Base-by-base conservation (phyloP, 2,329 filamentous ascomycete genomes). In the Trichoderma oligosporum region DNA sequence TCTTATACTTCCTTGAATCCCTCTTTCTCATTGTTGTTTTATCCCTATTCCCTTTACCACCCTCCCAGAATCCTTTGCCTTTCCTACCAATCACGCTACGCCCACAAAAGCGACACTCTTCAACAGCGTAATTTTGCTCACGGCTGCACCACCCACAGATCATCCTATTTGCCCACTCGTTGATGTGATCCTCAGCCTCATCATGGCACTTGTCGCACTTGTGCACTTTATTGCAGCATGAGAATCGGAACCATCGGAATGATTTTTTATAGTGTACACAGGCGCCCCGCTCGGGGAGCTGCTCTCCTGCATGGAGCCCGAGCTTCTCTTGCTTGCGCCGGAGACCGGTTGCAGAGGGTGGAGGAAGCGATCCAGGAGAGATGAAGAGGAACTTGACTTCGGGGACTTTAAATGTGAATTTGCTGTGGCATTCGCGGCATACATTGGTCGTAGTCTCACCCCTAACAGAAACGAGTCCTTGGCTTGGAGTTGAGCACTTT, bases 111-210 rank as follows among this genome's bases (percentile, higher is more conserved):
- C 76, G 79, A 70, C 90, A 95, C 60, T 86, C 85, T 67, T 92
- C 88, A 1, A 87, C 84, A 20, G 84, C 77, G 71, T 90, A 95
- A 62, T 85, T 85, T 73, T 93, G 89, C 75, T 95, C 90, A 51
- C 90, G 78, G 61, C 86, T 90, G 71, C 89, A 90, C 75, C 81
- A 88, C 6, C 87, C 87, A 69, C 88, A 93, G 33, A 93, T 83
- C 88, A 94, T 94, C 47, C 89, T 78, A 66, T 87, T 90, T 7
- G 90, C 90, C 79, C 89, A 90, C 73, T 94, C 90, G 62, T 89
- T 86, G 7, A 81, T 75, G 73, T 95, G 90, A 49, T 87, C 85
- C 64, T 85, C 83, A 8, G 74, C 79, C 14, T 75, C 79, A 68
- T 94, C 89, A 66, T 95, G 90, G 72, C 90, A 95, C 73, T 81